Base-by-base conservation (phyloP, 2,329 filamentous ascomycete genomes). In the Talaromyces sp. region DNA sequence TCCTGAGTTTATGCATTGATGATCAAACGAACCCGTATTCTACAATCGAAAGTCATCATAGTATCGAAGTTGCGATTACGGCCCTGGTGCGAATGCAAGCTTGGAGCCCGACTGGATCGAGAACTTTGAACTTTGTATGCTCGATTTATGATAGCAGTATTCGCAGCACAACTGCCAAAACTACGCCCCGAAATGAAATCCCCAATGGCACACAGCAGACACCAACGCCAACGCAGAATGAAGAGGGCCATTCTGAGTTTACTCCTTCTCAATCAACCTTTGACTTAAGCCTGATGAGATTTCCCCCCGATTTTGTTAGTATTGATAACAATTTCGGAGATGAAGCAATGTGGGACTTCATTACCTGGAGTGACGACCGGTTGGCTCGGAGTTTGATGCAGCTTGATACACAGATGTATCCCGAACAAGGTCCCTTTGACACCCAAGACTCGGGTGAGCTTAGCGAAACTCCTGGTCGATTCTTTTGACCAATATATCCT, bases 1-100 rank as follows among this genome's bases (percentile, higher is more conserved):
- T 93, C 1, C 83, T 93, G 11, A 88, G 85, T 24, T 79, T 92
- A 12, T 91, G 91, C 71, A 69, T 75, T 38, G 71, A 72, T 19
- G 73, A 75, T 59, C 66, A 65, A 26, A 74, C 72, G 0, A 65
- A 65, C 1, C 88, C 85, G 79, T 87, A 91, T 69, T 79, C 74
- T 1, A 81, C 86, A 56, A 83, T 85, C 65, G 80, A 80, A 1
- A 79, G 85, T 35, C 68, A 72, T 51, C 67, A 70, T 3, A 74
- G 72, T 21, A 81, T 88, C 12, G 84, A 87, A 62, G 69, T 65
- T 24, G 72, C 71, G 6, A 70, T 77, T 64, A 64, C 68, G 19
- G 68, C 68, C 0, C 66, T 77, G 10, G 68, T 68, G 43, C 81
- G 81, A 5, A 85, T 89, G 80, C 80, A 85, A 62, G 81, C 85